These are phyloP conservation scores for Moesziomyces aphidis DNA, from an alignment of 1,284 basidiomycete species.

Conservation along the genomic window DNA sequence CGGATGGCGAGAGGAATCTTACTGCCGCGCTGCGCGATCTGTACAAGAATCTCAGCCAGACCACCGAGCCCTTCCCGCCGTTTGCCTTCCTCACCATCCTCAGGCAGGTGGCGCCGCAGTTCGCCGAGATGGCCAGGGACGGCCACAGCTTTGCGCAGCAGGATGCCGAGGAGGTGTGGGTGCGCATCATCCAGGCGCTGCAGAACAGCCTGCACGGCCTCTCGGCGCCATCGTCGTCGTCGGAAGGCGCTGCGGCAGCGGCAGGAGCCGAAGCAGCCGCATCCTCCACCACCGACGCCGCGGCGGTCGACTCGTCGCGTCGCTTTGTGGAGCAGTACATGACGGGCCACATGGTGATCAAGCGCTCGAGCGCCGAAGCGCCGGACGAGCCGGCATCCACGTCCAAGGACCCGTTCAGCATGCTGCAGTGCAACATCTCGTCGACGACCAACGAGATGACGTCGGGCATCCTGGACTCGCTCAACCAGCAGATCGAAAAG, in stretches of 20 bases:
- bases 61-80: constrained; percentile 83
- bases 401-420: constrained; percentile 80
- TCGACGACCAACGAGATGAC: constrained; percentile 88
- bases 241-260: too few species aligned
- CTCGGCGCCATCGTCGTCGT: constrained; percentile 4
- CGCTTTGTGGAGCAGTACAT: constrained; percentile 85
- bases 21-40: constrained; percentile 77
- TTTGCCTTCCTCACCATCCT: constrained; percentile 77
- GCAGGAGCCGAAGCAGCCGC: not conserved
- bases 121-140: constrained; percentile 76
- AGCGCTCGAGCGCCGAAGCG: constrained; percentile 75
- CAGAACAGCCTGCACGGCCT: constrained; percentile 72
- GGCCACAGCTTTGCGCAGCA: constrained; percentile 82
- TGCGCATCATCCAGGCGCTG: constrained; percentile 82
- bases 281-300: not conserved
- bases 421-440: constrained; percentile 93
- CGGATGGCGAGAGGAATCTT: constrained; percentile 68
- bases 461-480: constrained; percentile 83
- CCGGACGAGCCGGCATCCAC: constrained; percentile 80
- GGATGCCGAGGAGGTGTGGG: constrained; percentile 96
- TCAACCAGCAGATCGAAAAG: constrained; percentile 89
- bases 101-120: constrained; percentile 87
- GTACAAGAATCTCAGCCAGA: constrained; percentile 79
- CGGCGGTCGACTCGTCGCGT: constrained; percentile 23
- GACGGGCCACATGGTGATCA: constrained; percentile 82